phyloP scores from a whole-genome alignment of 305 asterid species.

The Solanum hybrid region DNA sequence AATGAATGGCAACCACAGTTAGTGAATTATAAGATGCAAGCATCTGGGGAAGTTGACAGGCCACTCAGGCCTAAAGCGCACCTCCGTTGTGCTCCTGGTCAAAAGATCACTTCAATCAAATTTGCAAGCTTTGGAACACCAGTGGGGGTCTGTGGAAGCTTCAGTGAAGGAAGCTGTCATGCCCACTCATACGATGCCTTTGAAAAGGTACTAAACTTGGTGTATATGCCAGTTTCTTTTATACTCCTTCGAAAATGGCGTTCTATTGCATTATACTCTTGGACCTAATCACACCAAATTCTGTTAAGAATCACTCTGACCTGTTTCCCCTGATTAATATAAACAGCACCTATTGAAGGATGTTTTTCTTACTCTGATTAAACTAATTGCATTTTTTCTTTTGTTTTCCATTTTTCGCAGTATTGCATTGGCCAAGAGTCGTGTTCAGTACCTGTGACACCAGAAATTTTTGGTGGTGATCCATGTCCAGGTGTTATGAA shows the following conservation, averaged over 20 bases:
- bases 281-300: neutral
- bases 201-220: constrained; percentile 43
- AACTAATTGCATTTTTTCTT: neutral
- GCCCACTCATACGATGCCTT: constrained; percentile 78
- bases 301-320: neutral
- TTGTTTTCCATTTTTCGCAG: constrained; percentile 28
- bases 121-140: constrained; percentile 98
- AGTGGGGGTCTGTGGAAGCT: constrained; percentile 66
- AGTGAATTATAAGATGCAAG: constrained; percentile 53
- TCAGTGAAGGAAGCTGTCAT: constrained; percentile 65
- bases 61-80: constrained; percentile 82
- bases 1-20: constrained; percentile 80
- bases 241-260: neutral
- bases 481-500: constrained; percentile 83
- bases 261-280: neutral
- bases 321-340: neutral
- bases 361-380: neutral
- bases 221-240: neutral
- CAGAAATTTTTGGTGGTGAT: constrained; percentile 90
- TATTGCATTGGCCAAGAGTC: constrained; percentile 67
- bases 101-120: constrained; percentile 70
- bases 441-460: constrained; percentile 69
- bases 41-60: constrained; percentile 59
- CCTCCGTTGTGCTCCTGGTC: constrained; percentile 58
- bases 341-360: neutral